Base-by-base conservation (phyloP, 106 monocot genomes). In the Dendrobium catenatum region DNA sequence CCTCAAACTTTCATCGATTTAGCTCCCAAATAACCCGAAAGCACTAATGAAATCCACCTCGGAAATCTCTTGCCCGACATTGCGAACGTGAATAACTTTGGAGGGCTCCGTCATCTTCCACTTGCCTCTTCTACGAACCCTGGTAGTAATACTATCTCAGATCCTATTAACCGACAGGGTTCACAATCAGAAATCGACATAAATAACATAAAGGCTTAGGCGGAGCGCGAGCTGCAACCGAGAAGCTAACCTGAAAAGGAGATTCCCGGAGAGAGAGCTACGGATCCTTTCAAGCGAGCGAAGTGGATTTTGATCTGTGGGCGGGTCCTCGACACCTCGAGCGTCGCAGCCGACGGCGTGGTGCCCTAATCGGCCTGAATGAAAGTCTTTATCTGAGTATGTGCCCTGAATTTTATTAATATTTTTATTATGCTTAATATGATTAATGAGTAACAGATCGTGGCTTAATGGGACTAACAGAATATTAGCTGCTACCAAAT, bases 61-160 rank as follows among this genome's bases (percentile, higher is more conserved):
- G 9, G 93, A 75, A 47, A 96, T 91, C 43, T 96, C 95, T 43
- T 88, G 91, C n/a, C 95, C 95, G 49, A 96, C 95, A 61, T 96
- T 96, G 18, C 95, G 91, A 43, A 93, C 81, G 74, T 96, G 95
- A 73, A 96, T 91, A 17, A 96, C 95, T 58, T 96, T 96, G 13
- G 93, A 93, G 2, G 95, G 86, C 77, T 96, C 95, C 79, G 89
- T 70, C 95, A 96, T 96, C 79, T 55, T 80, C 55, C 70, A 43
- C 56, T 59, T 15, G 33, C 5, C 20, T 75, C 4, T 20, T 75
- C 18, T 5, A 75, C 74, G 44, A 75, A 44, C 72, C 72, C 64
- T 66, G 64, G 26, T 15, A 15, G 64, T 66, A 66, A 24, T 66
- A 66, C 26, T 24, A n/a, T 66, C 64, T 22, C 64, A 26, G 64